Evolutionary conservation across 164 flowering plant species (phyloP).

Genomic region (Protea cynaroides): DNA sequence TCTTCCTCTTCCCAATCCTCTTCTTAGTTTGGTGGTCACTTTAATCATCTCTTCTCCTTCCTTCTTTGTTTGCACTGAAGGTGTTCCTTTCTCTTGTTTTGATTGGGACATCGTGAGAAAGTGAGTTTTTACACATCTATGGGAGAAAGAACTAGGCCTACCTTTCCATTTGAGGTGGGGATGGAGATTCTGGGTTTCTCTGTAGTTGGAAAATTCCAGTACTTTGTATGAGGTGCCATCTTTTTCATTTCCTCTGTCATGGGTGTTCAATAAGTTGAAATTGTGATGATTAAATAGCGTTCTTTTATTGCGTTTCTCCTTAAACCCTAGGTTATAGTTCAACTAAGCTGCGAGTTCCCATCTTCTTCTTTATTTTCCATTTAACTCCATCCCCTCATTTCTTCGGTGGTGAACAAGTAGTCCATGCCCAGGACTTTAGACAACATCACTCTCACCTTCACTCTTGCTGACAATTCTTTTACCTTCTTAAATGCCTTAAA

Average conservation of each 20-base stretch:
- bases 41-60: no score
- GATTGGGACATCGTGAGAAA: background rate
- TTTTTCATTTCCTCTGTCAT: background rate
- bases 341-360: background rate
- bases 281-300: background rate
- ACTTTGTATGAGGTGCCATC: background rate
- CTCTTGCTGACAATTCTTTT: conserved; percentile 47
- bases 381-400: no score
- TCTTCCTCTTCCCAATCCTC: no score
- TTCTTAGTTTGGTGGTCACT: no score
- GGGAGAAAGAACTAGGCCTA: background rate
- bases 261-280: background rate
- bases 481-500: conserved; percentile 82
- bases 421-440: conserved; percentile 39
- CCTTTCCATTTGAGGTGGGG: background rate
- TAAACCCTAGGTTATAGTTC: background rate
- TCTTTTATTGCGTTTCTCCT: background rate
- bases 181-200: background rate
- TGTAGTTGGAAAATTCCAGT: background rate
- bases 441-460: conserved; percentile 39
- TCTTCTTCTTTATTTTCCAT: background rate
- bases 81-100: no score
- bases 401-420: conserved; percentile 49
- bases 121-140: no score
- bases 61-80: background rate